Base-by-base conservation (phyloP, 768 basidiomycete genomes). In the Agaricus blazei region DNA sequence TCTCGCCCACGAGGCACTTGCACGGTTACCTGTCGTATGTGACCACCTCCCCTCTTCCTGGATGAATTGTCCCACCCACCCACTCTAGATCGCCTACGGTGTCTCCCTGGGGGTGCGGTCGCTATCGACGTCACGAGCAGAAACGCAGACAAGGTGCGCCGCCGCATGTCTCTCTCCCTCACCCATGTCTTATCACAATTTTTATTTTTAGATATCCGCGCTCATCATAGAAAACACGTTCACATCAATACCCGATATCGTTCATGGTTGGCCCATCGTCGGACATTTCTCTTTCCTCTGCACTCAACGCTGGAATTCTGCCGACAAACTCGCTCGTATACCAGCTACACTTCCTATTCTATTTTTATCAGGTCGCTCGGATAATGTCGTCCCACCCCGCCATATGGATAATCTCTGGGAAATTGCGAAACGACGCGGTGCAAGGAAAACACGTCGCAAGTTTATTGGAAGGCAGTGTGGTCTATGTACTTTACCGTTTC, bases 141-240 rank as follows among this genome's bases (percentile, higher is more conserved):
- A 9, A 93, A 93, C 64, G 73, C 83, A 1, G 68, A 78, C 36
- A 76, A 82, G 56, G 87, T 85, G 56, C 31, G 12, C 23, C 91
- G 0, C 72, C 76, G 14, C 9, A 7, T 48, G 5, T 47, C 43
- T 24, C 27, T 5, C 48, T 9, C 48, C 24, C 36, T 23, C 14
- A 12, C 12, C 28, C 49, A 8, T 29, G 27, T 55, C 12, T 45
- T 26, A 23, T 37, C 14, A 36, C 76, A 79, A 11, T 73, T 90
- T 49, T 26, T n/a, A 5, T 29, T 8, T 27, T 8, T 60, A 88
- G 83, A 78, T 93, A 48, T 56, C 75, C 4, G 91, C 84, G 0
- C 73, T 95, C 24, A 81, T 96, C 38, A 71, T 95, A 56, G 93
- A 95, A 71, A 95, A 95, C 65, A 94, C 94, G 0, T 96, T 94